phyloP scores from a whole-genome alignment of 495 filamentous ascomycete species.

The Xylaria bambusicola region DNA sequence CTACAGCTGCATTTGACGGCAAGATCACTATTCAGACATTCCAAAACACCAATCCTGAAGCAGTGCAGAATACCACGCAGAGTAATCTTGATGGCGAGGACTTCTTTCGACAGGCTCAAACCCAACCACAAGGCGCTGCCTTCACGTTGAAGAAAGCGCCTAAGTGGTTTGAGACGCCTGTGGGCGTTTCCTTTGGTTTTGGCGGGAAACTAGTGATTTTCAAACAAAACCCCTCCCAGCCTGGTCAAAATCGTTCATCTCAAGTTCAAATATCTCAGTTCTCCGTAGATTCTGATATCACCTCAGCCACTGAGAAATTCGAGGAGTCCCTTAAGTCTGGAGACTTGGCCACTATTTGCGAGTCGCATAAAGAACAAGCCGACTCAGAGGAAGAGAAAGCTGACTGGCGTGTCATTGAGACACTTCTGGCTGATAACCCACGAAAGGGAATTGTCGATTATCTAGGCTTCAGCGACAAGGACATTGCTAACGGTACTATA shows the following conservation, averaged over 20 bases:
- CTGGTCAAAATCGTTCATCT: slow-evolving; percentile 65
- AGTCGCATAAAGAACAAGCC: slow-evolving; percentile 70
- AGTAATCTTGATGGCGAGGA: slow-evolving; percentile 81
- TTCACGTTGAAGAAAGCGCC: slow-evolving; percentile 87
- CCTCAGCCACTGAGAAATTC: slow-evolving; percentile 80
- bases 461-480: slow-evolving; percentile 74
- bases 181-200: slow-evolving; percentile 91
- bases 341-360: slow-evolving; percentile 77
- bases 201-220: slow-evolving; percentile 90
- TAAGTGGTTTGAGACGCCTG: slow-evolving; percentile 85
- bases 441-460: slow-evolving; percentile 80
- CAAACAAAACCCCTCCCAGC: slow-evolving; percentile 54
- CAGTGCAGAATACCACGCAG: slow-evolving; percentile 57
- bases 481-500: slow-evolving; percentile 53
- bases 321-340: slow-evolving; percentile 78
- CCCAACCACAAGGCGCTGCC: slow-evolving; percentile 81
- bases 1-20: slow-evolving; percentile 95
- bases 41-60: slow-evolving; percentile 78
- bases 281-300: slow-evolving; percentile 83
- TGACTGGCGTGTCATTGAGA: slow-evolving; percentile 92
- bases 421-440: slow-evolving; percentile 79
- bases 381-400: slow-evolving; percentile 86
- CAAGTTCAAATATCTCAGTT: slow-evolving; percentile 83
- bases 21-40: slow-evolving; percentile 90
- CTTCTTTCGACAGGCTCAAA: slow-evolving; percentile 93